phyloP scores from a whole-genome alignment of 2,329 filamentous ascomycete species.

The Penicillium olsonii region DNA sequence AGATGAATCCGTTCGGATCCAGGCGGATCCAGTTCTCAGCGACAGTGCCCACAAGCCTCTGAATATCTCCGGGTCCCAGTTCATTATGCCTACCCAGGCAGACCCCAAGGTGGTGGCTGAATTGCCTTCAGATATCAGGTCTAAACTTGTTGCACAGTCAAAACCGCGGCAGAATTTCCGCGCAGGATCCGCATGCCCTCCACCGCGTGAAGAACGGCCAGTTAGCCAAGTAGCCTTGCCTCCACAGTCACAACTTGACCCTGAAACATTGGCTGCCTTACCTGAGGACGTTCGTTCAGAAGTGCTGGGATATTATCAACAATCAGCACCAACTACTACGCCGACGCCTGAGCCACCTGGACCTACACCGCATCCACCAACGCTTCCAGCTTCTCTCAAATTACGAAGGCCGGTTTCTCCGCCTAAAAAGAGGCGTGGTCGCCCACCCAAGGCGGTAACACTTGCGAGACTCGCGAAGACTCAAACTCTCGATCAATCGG shows the following conservation, averaged over 20 bases:
- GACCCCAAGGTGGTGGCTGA: constrained; percentile 82
- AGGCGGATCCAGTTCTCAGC: constrained; percentile 33
- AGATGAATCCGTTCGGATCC: constrained; percentile 32
- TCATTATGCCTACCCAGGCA: constrained; percentile 78
- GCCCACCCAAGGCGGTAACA: constrained; percentile 55
- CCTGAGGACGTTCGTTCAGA: constrained; percentile 86
- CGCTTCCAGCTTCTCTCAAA: constrained; percentile 28
- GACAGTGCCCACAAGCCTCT: constrained; percentile 60
- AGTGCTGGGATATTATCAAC: constrained; percentile 70
- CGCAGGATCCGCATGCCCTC: constrained; percentile 37
- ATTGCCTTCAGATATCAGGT: constrained; percentile 79
- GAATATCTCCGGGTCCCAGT: constrained; percentile 85
- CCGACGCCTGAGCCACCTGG: constrained; percentile 36
- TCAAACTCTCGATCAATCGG: constrained; percentile 67
- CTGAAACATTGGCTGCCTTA: constrained; percentile 77
- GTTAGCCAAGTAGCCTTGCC: constrained; percentile 48
- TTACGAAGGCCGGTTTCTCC: constrained; percentile 58
- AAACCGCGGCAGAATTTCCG: constrained; percentile 24
- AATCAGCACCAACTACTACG: constrained; percentile 28
- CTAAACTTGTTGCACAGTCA: constrained; percentile 67
- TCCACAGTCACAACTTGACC: constrained; percentile 76
- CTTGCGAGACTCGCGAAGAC: constrained; percentile 52
- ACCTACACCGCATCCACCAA: constrained; percentile 50
- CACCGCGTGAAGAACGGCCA: constrained; percentile 21
- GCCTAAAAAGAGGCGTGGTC: constrained; percentile 64